These are phyloP conservation scores for Hydnomerulius pinastri DNA, from an alignment of 768 basidiomycete species.

Conservation along the genomic window DNA sequence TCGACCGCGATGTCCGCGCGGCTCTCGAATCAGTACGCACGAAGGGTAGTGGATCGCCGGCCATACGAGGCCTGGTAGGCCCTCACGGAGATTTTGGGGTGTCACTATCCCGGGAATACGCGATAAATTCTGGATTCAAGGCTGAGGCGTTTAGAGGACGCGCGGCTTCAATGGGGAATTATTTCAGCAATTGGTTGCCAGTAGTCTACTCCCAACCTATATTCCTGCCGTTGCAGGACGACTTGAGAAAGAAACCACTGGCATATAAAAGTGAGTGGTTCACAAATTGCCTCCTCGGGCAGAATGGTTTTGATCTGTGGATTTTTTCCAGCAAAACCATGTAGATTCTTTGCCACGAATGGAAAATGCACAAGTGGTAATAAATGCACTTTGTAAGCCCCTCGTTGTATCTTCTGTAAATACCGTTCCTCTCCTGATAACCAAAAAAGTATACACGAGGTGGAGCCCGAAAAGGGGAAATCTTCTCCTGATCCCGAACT, in stretches of 20 bases:
- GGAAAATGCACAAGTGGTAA: slow-evolving; percentile 54
- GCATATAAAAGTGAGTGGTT: slow-evolving; percentile 31
- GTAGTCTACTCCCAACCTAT: slow-evolving; percentile 1
- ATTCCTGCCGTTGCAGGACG: slow-evolving; percentile 16
- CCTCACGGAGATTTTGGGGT: slow-evolving; percentile 11
- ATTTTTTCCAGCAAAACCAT: slow-evolving; percentile 53
- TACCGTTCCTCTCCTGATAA: background rate
- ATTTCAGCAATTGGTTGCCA: slow-evolving; percentile 1
- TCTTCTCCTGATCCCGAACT: slow-evolving; percentile 2
- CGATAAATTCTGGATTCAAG: slow-evolving; percentile 13
- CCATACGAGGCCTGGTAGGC: slow-evolving; percentile 1
- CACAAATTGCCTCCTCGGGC: background rate
- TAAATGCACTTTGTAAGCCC: slow-evolving; percentile 60
- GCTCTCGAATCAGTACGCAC: slow-evolving; percentile 2
- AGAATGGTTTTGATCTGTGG: background rate
- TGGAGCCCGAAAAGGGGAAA: slow-evolving; percentile 2
- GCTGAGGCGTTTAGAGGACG: slow-evolving; percentile 6
- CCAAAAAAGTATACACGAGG: slow-evolving; percentile 47
- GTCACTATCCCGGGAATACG: slow-evolving; percentile 13
- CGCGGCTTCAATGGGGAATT: slow-evolving; percentile 10
- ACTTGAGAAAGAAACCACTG: slow-evolving; percentile 18
- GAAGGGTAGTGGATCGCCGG: slow-evolving; percentile 4
- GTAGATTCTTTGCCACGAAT: slow-evolving; percentile 52
- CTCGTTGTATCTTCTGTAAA: background rate
- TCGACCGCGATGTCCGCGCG: slow-evolving; percentile 12